phyloP scores from a whole-genome alignment of 768 basidiomycete species.

The Termitomyces sp. region DNA sequence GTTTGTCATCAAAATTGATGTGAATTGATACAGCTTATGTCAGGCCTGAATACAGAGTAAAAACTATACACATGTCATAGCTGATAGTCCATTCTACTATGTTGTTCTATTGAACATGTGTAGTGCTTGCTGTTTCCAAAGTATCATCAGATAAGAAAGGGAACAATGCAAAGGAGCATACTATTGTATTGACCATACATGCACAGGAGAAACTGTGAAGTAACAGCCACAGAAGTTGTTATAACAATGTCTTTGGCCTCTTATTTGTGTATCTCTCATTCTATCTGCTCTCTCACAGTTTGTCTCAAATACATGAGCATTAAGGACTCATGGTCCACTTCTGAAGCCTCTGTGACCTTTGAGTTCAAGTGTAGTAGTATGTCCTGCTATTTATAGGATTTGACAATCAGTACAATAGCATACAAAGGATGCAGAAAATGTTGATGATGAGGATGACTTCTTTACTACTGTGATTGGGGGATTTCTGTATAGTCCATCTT shows the following conservation, averaged over 20 bases:
- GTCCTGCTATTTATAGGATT: constrained; percentile 15
- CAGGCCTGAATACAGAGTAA: too few species aligned
- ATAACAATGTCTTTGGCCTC: constrained; percentile 34
- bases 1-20: too few species aligned
- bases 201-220: background rate
- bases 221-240: background rate
- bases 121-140: background rate
- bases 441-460: constrained; percentile 41
- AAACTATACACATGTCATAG: too few species aligned
- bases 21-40: too few species aligned
- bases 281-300: constrained; percentile 71
- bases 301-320: constrained; percentile 78
- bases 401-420: constrained; percentile 12
- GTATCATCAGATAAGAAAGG: background rate
- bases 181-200: background rate
- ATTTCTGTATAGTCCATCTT: constrained; percentile 16
- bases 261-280: constrained; percentile 58
- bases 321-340: constrained; percentile 72
- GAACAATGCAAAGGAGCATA: background rate
- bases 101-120: background rate
- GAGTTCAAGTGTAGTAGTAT: constrained; percentile 21
- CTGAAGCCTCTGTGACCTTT: constrained; percentile 22
- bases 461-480: constrained; percentile 23
- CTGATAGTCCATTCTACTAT: too few species aligned
- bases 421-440: constrained; percentile 57